Evolutionary conservation across 1,284 basidiomycete genomes (phyloP).

Genomic region (Melampsora medusae): DNA sequence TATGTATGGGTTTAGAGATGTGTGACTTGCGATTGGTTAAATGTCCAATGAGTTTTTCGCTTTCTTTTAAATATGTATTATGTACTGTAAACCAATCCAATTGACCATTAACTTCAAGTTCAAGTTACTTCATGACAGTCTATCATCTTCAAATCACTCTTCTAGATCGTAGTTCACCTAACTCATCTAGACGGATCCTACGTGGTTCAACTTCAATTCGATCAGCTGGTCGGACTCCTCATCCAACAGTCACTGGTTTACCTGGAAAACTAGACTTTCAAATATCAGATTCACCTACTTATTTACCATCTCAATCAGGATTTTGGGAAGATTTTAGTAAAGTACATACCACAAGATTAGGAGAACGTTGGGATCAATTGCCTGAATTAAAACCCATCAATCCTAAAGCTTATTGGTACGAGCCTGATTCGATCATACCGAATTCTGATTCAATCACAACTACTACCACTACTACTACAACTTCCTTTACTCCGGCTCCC

Average conservation of each 20-base stretch:
- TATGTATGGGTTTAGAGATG: too few relatives aligned
- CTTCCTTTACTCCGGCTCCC: conserved; percentile 37
- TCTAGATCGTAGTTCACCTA: conserved; percentile 27
- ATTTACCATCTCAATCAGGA: conserved; percentile 22
- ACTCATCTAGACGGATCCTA: conserved; percentile 32
- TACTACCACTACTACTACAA: not conserved
- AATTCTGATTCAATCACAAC: not conserved
- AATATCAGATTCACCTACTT: conserved; percentile 27
- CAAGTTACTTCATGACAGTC: conserved; percentile 18
- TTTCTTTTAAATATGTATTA: too few relatives aligned
- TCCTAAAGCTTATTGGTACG: conserved; percentile 39
- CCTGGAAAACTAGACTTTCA: conserved; percentile 38
- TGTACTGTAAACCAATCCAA: too few relatives aligned
- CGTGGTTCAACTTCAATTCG: conserved; percentile 29
- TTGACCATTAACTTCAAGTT: not conserved
- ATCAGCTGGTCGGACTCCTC: conserved; percentile 38
- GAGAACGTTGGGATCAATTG: conserved; percentile 39
- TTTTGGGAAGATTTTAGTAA: conserved; percentile 41
- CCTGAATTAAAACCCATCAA: conserved; percentile 16
- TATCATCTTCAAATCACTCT: conserved; percentile 41
- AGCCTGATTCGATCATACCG: conserved; percentile 33
- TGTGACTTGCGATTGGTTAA: too few relatives aligned
- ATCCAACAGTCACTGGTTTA: conserved; percentile 36
- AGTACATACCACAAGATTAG: conserved; percentile 29
- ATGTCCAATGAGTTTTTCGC: too few relatives aligned